Percentiles rank a stretch among this genome's conserved stretches.
phyloP scores from a whole-genome alignment of 2,329 filamentous ascomycete species.

The Anthostomella pinea region DNA sequence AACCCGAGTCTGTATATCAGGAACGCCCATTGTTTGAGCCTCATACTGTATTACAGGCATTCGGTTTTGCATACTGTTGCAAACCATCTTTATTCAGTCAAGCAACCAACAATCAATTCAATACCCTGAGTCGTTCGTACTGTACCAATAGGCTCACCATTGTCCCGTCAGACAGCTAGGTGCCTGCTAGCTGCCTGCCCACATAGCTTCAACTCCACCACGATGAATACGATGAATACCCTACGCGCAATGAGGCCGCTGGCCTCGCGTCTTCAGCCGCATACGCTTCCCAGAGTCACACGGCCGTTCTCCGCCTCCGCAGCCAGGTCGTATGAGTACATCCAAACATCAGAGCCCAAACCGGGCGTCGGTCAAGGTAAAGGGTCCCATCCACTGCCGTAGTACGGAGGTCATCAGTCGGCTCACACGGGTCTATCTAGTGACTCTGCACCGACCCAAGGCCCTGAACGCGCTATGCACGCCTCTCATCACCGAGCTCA shows the following conservation, averaged over 20 bases:
- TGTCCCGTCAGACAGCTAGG: background rate
- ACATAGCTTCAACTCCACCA: constrained; percentile 8
- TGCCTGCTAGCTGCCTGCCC: background rate
- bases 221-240: constrained; percentile 43
- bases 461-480: constrained; percentile 92
- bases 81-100: background rate
- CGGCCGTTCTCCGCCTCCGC: constrained; percentile 50
- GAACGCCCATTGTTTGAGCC: background rate
- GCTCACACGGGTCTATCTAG: constrained; percentile 43
- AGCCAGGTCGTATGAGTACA: constrained; percentile 66
- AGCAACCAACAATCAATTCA: no score
- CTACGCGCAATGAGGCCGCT: constrained; percentile 59
- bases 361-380: constrained; percentile 87
- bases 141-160: background rate
- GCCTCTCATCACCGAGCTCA: constrained; percentile 86
- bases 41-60: no score
- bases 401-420: constrained; percentile 1
- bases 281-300: constrained; percentile 53
- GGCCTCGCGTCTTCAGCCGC: constrained; percentile 57
- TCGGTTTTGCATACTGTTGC: no score
- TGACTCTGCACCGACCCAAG: constrained; percentile 91
- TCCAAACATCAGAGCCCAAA: constrained; percentile 77
- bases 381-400: background rate
- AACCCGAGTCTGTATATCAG: constrained; percentile 1
- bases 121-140: background rate